phyloP scores from a whole-genome alignment of 2,329 filamentous ascomycete genomes.

The Didymosphaeria variabile region DNA sequence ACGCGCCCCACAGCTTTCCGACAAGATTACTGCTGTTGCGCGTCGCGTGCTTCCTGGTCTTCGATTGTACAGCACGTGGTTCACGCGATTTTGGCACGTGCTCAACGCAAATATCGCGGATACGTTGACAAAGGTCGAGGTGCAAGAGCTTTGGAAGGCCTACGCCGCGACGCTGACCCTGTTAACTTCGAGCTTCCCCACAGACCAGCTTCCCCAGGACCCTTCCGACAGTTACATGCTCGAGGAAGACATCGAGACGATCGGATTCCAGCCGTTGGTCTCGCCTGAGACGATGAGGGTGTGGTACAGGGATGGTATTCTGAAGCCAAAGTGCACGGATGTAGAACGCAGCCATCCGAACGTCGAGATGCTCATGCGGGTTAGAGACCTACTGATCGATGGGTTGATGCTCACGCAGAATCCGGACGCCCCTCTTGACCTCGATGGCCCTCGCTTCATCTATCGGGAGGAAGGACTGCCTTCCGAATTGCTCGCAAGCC shows the following conservation, averaged over 20 bases:
- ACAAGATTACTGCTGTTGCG: conserved; percentile 66
- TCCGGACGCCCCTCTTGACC: conserved; percentile 57
- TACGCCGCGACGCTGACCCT: conserved; percentile 71
- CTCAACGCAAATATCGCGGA: conserved; percentile 65
- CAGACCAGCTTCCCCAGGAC: conserved; percentile 60
- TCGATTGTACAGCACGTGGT: conserved; percentile 74
- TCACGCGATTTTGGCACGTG: conserved; percentile 64
- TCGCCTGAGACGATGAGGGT: conserved; percentile 59
- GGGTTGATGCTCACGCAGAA: conserved; percentile 66
- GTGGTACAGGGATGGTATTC: conserved; percentile 58
- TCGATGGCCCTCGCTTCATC: conserved; percentile 61
- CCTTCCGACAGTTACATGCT: conserved; percentile 66
- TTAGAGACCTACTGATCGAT: conserved; percentile 70
- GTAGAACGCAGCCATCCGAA: conserved; percentile 65
- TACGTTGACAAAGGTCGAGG: conserved; percentile 63
- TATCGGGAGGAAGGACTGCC: conserved; percentile 64
- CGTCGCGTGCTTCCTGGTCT: conserved; percentile 70
- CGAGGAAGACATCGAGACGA: conserved; percentile 72
- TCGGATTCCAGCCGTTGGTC: conserved; percentile 70
- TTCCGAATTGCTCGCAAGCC: conserved; percentile 59
- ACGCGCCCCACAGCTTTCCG: conserved; percentile 48
- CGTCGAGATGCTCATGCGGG: conserved; percentile 72
- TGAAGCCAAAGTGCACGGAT: conserved; percentile 65
- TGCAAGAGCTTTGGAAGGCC: conserved; percentile 70
- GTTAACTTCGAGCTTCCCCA: conserved; percentile 67